A percentile compares a stretch with the other conserved stretches of the same genome.
phyloP scores from a whole-genome alignment of 495 filamentous ascomycete species.

The Rusavskia elegans region DNA sequence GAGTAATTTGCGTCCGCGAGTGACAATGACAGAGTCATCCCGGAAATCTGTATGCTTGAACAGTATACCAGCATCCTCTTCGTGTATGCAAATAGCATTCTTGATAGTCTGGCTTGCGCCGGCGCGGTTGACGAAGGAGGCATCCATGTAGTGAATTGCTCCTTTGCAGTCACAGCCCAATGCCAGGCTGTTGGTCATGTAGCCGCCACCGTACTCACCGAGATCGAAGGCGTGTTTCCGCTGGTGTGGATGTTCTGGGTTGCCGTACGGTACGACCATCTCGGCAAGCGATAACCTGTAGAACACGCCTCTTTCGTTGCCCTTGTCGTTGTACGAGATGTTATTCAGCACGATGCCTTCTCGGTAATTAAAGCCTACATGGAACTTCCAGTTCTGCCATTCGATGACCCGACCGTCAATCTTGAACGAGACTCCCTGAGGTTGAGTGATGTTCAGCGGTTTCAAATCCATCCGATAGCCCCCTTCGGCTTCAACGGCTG shows the following conservation, averaged over 20 bases:
- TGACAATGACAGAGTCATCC: constrained; percentile 74
- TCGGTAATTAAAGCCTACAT: constrained; percentile 92
- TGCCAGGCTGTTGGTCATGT: constrained; percentile 86
- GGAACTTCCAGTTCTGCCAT: constrained; percentile 94
- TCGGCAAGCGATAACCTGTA: constrained; percentile 87
- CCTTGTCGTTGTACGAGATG: constrained; percentile 82
- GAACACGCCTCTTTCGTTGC: constrained; percentile 63
- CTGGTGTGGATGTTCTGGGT: constrained; percentile 84
- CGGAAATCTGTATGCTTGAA: constrained; percentile 97
- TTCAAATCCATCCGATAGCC: constrained; percentile 72
- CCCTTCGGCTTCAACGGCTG: constrained; percentile 53
- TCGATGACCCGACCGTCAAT: constrained; percentile 60
- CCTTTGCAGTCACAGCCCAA: constrained; percentile 94
- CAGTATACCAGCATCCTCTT: constrained; percentile 84
- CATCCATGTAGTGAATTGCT: constrained; percentile 80
- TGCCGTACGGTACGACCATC: constrained; percentile 95
- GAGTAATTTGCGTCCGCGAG: constrained; percentile 73
- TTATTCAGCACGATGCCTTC: constrained; percentile 87
- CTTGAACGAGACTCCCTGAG: constrained; percentile 85
- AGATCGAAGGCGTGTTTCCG: constrained; percentile 91
- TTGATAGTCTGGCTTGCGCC: constrained; percentile 68
- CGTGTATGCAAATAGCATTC: constrained; percentile 94
- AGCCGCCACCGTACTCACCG: constrained; percentile 86
- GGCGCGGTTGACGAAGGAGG: constrained; percentile 67
- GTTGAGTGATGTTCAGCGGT: constrained; percentile 91